Percentiles rank a stretch among this genome's conserved stretches.
These are phyloP conservation scores for Parsonsia alboflavescens DNA, from an alignment of 257 asterid genomes.

Conservation along the genomic window DNA sequence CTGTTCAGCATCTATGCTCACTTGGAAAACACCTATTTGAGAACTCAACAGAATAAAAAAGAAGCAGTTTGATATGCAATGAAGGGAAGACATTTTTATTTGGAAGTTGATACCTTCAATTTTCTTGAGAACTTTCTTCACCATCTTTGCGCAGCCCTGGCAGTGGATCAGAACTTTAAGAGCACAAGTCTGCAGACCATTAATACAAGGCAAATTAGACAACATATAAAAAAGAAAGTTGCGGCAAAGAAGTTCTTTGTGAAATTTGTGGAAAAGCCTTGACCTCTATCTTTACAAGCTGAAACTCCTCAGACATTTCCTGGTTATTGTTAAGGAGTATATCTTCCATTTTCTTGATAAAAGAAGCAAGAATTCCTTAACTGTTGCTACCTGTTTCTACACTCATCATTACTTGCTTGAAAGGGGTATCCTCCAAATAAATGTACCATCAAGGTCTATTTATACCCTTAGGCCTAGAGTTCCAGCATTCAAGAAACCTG, in stretches of 20 bases:
- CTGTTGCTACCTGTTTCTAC: neutral
- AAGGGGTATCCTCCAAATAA: neutral
- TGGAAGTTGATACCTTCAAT: slow-evolving; percentile 37
- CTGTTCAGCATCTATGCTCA: slow-evolving; percentile 38
- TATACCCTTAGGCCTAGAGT: too few species aligned
- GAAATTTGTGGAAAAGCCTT: neutral
- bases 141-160: slow-evolving; percentile 58
- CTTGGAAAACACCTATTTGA: slow-evolving; percentile 49
- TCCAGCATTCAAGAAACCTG: too few species aligned
- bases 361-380: neutral
- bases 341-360: slow-evolving; percentile 7
- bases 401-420: slow-evolving; percentile 4
- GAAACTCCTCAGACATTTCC: slow-evolving; percentile 32
- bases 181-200: slow-evolving; percentile 38
- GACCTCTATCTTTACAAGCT: slow-evolving; percentile 38
- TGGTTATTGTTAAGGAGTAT: neutral
- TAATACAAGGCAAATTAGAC: neutral
- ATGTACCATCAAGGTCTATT: too few species aligned
- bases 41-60: neutral
- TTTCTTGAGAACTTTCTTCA: slow-evolving; percentile 52
- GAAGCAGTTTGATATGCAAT: neutral
- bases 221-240: neutral
- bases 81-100: neutral
- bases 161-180: slow-evolving; percentile 75
- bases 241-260: neutral